phyloP scores from a whole-genome alignment of 2,329 filamentous ascomycete species.

The Clonostachys byssicola region DNA sequence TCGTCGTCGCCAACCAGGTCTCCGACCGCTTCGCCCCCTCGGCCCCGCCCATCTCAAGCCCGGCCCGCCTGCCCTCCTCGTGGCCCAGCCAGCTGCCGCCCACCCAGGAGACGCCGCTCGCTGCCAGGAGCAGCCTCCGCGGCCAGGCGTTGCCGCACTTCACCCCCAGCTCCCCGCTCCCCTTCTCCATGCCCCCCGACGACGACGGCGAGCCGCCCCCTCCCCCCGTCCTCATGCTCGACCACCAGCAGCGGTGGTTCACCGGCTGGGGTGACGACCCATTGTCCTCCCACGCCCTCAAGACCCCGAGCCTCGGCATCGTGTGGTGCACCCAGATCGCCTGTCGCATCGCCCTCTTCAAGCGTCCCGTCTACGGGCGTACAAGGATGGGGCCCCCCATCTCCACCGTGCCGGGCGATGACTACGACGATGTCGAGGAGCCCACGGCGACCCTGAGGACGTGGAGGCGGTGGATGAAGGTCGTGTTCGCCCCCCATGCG shows the following conservation, averaged over 20 bases:
- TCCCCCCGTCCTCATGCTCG: conserved; percentile 61
- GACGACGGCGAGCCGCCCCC: conserved; percentile 19
- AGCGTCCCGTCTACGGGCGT: conserved; percentile 53
- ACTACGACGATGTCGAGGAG: conserved; percentile 33
- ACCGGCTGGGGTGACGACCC: conserved; percentile 86
- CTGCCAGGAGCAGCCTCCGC: conserved; percentile 23
- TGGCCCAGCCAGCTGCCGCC: background rate
- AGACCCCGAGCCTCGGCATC: conserved; percentile 82
- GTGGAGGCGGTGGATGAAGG: conserved; percentile 77
- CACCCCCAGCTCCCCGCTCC: conserved; percentile 5
- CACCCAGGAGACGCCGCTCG: conserved; percentile 44
- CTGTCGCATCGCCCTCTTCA: conserved; percentile 76
- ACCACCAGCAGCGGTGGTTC: conserved; percentile 93
- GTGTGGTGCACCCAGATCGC: conserved; percentile 91
- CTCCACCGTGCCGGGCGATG: conserved; percentile 14
- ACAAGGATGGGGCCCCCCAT: conserved; percentile 25
- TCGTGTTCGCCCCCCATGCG: conserved; percentile 84
- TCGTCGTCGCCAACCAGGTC: conserved; percentile 95
- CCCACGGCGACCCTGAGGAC: conserved; percentile 41
- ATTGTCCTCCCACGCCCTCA: conserved; percentile 44
- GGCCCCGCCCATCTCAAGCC: conserved; percentile 3
- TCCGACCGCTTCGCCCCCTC: conserved; percentile 69
- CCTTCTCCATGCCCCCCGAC: conserved; percentile 20
- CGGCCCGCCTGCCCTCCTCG: background rate
- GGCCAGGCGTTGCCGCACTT: background rate